Evolutionary conservation across 495 filamentous ascomycete genomes (phyloP), one percentile per base, ranked within the genome.

Genomic region (Aspergillus affinis): DNA sequence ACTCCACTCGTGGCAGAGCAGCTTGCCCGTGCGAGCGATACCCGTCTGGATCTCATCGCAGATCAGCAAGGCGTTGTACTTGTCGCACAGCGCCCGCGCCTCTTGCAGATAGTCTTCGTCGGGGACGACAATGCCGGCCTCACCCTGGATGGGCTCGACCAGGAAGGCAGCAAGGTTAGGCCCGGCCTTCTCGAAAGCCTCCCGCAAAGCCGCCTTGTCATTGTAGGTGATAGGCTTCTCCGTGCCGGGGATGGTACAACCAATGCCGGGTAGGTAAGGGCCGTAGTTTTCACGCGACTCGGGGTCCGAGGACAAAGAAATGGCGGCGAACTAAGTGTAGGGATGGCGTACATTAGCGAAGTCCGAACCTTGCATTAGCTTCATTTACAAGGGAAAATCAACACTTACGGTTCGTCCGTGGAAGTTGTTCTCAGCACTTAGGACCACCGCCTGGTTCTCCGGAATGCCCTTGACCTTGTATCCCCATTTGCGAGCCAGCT

Each of bases 11-110:
- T 87, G 88, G 80, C 94, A 98, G 26, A 99, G 82, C 74, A 99
- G 87, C 65, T 88, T 88, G 23, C 94, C 94, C 15, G 95, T 98
- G 56, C 94, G 86, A 55, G 92, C 95, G 75, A 99, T 96, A 64
- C 93, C 87, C 23, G 95, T 99, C 75, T 99, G 94, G 69, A 99
- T 97, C 84, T 99, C 94, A 70, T 99, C 94, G 70, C 91, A 96
- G 69, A 99, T 97, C 63, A 99, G 72, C 36, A 99, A 85, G 21
- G 93, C 91, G 64, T 97, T 95, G 80, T 98, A 84, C 76, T 94
- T 88, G 73, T 91, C 90, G 81, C 94, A 99, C 20, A 98, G 85
- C 19, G 82, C 87, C 32, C 90, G 83, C n/a, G 89, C 91, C 62
- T 89, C 85, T 59, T 80, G 74, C 17, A 99, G 82, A 75, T 99